These are phyloP conservation scores for Saccharomycopsis babjevae DNA, from an alignment of 805 yeast genomes.

Conservation along the genomic window DNA sequence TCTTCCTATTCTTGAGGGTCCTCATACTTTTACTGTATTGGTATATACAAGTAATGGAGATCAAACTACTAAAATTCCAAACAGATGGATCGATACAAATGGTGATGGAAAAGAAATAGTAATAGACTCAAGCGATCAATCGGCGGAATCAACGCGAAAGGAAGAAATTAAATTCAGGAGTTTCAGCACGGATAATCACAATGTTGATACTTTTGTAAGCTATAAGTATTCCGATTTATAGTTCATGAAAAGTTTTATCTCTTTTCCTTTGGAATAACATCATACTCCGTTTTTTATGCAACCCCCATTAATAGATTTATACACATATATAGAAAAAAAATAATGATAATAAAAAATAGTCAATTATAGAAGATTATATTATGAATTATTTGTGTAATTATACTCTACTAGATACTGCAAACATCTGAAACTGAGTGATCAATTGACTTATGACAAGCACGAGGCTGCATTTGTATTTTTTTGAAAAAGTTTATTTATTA, in stretches of 20 bases:
- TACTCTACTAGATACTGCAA: too few species aligned
- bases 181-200: conserved; percentile 58
- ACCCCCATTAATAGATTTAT: background rate
- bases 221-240: conserved; percentile 22
- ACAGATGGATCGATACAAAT: conserved; percentile 71
- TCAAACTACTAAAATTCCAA: conserved; percentile 39
- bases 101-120: conserved; percentile 43
- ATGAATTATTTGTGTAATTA: too few species aligned
- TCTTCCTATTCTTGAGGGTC: conserved; percentile 59
- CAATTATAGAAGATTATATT: too few species aligned
- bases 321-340: background rate
- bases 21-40: conserved; percentile 71
- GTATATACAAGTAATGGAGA: conserved; percentile 60
- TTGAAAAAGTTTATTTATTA: too few species aligned
- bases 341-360: too few species aligned
- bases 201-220: conserved; percentile 61
- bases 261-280: background rate
- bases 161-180: conserved; percentile 64
- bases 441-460: too few species aligned
- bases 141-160: background rate
- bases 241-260: background rate
- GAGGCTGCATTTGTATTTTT: too few species aligned
- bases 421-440: too few species aligned
- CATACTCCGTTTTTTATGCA: background rate
- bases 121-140: conserved; percentile 29